Conservation (phyloP, 371 early-diverging fungal species). For the Lichtheimia ramosa region DNA sequence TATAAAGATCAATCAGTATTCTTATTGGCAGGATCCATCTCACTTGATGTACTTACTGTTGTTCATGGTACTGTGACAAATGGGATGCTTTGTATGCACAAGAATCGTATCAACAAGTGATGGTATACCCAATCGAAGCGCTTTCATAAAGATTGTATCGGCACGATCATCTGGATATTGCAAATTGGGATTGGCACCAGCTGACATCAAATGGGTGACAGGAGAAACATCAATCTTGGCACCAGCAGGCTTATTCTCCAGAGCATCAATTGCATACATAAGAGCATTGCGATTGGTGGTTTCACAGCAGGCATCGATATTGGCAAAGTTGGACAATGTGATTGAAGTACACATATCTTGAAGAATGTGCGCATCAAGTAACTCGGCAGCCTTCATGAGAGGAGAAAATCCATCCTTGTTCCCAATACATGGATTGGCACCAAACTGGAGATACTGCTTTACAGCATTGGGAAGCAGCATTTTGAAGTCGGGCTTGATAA, state of each 20-base stretch:
- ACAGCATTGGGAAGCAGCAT: slow-evolving; percentile 18
- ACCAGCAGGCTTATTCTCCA: slow-evolving; percentile 4
- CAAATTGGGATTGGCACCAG: slow-evolving; percentile 28
- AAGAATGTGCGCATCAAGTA: not conserved
- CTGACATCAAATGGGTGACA: slow-evolving; percentile 13
- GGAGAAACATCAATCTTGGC: not conserved
- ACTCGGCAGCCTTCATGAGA: slow-evolving; percentile 17
- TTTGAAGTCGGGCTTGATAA: slow-evolving; percentile 30
- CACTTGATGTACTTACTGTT: slow-evolving; percentile 18
- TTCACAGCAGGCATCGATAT: slow-evolving; percentile 20
- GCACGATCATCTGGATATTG: slow-evolving; percentile 14
- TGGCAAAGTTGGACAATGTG: not conserved
- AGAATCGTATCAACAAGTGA: slow-evolving; percentile 17
- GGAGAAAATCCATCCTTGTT: slow-evolving; percentile 23
- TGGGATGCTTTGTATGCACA: not conserved
- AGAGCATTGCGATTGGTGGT: slow-evolving; percentile 17
- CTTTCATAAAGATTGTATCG: slow-evolving; percentile 32
- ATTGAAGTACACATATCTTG: slow-evolving; percentile 1
- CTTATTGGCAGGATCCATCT: not conserved
- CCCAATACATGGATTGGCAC: slow-evolving; percentile 38
- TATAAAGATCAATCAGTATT: not conserved
- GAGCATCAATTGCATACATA: slow-evolving; percentile 25
- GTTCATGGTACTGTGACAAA: slow-evolving; percentile 26
- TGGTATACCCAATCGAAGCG: slow-evolving; percentile 12
- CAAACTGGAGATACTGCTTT: slow-evolving; percentile 19